A percentile compares a stretch with the other conserved stretches of the same genome.
These are phyloP conservation scores for Solanum microdontum DNA, from an alignment of 257 asterid species.

Conservation along the genomic window DNA sequence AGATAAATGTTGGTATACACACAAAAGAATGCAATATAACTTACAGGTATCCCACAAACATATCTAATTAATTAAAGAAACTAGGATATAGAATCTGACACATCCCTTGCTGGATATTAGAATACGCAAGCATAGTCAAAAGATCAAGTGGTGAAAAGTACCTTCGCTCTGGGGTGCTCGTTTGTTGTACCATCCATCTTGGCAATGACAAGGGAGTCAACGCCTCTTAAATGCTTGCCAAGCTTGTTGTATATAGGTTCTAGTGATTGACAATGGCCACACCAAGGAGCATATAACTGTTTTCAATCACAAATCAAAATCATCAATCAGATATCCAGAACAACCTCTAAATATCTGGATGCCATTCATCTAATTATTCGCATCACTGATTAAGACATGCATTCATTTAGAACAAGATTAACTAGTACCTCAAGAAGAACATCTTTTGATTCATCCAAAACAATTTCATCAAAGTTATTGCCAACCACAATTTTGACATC, in stretches of 20 bases:
- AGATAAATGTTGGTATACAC: not conserved
- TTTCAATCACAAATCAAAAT: not conserved
- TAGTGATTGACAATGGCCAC: conserved; percentile 84
- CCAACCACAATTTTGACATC: conserved; percentile 91
- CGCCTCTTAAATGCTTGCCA: conserved; percentile 59
- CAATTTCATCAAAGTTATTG: conserved; percentile 82
- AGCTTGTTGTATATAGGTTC: conserved; percentile 88
- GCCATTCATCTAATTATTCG: not conserved
- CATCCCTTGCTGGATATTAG: not conserved
- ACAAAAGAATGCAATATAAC: not conserved
- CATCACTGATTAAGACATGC: not conserved
- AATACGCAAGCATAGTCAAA: not conserved
- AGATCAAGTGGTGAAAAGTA: conserved; percentile 4
- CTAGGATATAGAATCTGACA: not conserved
- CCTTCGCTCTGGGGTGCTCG: conserved; percentile 99
- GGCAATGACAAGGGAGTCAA: conserved; percentile 76
- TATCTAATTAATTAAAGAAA: not conserved
- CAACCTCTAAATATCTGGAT: not conserved
- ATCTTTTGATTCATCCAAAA: conserved; percentile 89
- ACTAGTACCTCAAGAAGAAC: conserved; percentile 89
- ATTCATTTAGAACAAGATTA: not conserved
- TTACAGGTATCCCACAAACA: not conserved
- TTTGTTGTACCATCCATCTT: conserved; percentile 97
- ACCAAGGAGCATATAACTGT: conserved; percentile 95
- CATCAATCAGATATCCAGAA: not conserved